phyloP scores from a whole-genome alignment of 768 basidiomycete species.

The Fistulinella prunicolor region DNA sequence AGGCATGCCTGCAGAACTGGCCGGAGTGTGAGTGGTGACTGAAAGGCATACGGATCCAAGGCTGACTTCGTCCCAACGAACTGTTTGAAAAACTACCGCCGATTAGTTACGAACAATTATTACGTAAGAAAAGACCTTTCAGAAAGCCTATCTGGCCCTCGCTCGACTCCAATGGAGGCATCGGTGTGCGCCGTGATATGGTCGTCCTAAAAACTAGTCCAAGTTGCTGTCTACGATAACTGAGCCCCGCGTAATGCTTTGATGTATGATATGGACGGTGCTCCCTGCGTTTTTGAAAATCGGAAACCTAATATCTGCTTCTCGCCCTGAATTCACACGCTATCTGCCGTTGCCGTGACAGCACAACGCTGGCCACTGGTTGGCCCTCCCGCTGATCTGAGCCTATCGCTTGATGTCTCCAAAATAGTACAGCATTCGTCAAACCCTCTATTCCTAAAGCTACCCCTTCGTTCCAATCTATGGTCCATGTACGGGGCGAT shows the following conservation, averaged over 20 bases:
- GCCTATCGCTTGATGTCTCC: not conserved
- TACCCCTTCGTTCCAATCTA: not conserved
- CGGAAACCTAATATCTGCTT: conserved; percentile 28
- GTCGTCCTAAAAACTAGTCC: not conserved
- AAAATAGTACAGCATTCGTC: not conserved
- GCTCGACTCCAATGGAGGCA: not conserved
- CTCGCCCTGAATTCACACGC: conserved; percentile 29
- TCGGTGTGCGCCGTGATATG: not conserved
- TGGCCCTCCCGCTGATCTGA: not conserved
- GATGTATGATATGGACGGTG: conserved; percentile 7
- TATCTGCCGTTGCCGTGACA: conserved; percentile 13
- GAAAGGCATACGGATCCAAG: conserved; percentile 46
- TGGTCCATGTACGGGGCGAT: not conserved
- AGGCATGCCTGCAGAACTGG: conserved; percentile 90
- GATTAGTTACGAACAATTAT: not conserved
- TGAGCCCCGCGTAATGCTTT: conserved; percentile 21
- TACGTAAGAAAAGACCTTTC: conserved; percentile 15
- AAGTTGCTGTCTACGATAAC: conserved; percentile 1
- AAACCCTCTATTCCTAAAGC: not conserved
- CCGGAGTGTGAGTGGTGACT: conserved; percentile 93
- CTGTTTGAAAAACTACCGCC: not conserved
- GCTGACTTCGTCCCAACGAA: too few relatives aligned
- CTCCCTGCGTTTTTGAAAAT: conserved; percentile 26
- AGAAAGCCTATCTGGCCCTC: not conserved
- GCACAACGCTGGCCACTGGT: not conserved